phyloP scores from a whole-genome alignment of 2,329 filamentous ascomycete species.

The Aureobasidium sp. region DNA sequence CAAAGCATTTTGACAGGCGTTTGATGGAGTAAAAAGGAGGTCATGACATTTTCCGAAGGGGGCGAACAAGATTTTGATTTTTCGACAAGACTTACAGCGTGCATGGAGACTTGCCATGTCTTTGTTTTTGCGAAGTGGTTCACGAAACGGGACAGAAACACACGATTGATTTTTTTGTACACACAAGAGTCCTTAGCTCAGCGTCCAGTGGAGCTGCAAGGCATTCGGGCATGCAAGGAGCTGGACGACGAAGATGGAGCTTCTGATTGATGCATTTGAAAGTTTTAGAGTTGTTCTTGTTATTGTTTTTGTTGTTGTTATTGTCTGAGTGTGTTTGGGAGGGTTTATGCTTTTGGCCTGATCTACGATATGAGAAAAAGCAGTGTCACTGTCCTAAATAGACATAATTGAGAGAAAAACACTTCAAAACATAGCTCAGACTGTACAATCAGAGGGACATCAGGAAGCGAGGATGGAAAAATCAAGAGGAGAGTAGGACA shows the following conservation, averaged over 20 bases:
- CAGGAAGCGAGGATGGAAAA: neutral
- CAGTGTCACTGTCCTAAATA: neutral
- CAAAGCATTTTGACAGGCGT: conserved; percentile 5
- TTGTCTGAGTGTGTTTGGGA: neutral
- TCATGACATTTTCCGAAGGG: neutral
- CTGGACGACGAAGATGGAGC: neutral
- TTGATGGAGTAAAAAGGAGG: neutral
- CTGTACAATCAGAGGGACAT: neutral
- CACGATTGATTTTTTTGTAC: conserved; percentile 1
- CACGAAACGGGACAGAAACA: neutral
- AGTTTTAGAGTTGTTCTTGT: neutral
- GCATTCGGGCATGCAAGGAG: neutral
- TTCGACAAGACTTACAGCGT: conserved; percentile 1
- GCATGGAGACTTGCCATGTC: neutral
- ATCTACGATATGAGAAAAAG: conserved; percentile 1
- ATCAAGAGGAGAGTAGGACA: neutral
- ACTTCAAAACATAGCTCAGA: neutral
- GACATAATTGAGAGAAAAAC: neutral
- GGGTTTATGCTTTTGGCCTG: conserved; percentile 8
- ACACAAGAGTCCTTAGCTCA: neutral
- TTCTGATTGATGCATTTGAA: neutral
- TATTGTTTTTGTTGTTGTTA: neutral
- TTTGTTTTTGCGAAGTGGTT: neutral
- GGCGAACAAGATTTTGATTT: neutral
- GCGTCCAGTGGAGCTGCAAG: neutral